Conservation (phyloP, 2,329 filamentous ascomycete species). For the Penicillium hesseltinei region DNA sequence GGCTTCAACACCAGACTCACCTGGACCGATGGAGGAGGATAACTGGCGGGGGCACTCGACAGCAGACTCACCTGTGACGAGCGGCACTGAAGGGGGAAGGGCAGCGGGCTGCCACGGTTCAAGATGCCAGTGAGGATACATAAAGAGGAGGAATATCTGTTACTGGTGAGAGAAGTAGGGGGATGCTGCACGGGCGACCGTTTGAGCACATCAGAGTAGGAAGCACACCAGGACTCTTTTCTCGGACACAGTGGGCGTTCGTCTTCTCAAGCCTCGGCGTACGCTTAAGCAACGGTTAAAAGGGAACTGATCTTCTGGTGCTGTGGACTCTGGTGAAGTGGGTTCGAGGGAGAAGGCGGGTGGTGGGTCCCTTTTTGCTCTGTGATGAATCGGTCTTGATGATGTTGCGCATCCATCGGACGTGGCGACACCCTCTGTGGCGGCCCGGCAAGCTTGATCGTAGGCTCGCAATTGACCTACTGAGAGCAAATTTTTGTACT, state of each 20-base stretch:
- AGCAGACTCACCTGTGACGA: not conserved
- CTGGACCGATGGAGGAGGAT: not conserved
- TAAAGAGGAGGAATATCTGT: not conserved
- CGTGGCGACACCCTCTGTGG: constrained; percentile 7
- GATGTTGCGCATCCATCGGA: constrained; percentile 8
- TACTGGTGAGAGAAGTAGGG: constrained; percentile 2
- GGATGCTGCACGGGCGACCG: constrained; percentile 5
- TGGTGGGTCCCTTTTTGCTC: not conserved
- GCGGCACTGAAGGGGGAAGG: not conserved
- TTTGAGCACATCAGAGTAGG: constrained; percentile 3
- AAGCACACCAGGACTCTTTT: constrained; percentile 5
- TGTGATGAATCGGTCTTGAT: constrained; percentile 5
- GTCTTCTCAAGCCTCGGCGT: constrained; percentile 9
- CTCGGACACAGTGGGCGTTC: constrained; percentile 8
- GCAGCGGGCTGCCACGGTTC: not conserved
- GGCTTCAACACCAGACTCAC: not conserved
- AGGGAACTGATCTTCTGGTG: not conserved
- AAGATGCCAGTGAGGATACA: not conserved
- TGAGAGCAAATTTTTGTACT: not conserved
- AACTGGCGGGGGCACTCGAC: not conserved
- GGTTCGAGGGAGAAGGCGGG: constrained; percentile 1
- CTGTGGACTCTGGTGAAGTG: constrained; percentile 8
- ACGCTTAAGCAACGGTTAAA: constrained; percentile 4
- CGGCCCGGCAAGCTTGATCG: constrained; percentile 7
- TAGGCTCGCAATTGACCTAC: constrained; percentile 4